phyloP scores from a whole-genome alignment of 129 eudicot genomes.

The Flaveria robusta region DNA sequence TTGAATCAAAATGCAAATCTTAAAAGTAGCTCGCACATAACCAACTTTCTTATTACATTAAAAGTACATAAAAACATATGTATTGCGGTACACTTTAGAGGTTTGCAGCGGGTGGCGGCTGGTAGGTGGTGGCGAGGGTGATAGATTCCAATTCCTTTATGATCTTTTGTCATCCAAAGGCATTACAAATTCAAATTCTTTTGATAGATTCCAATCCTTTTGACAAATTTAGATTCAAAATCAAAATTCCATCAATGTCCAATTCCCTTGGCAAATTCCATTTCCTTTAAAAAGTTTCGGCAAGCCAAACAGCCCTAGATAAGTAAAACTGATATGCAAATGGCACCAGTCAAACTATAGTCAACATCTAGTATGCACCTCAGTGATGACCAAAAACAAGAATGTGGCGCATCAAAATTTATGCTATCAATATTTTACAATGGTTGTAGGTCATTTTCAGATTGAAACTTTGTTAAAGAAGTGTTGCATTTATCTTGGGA shows the following conservation, averaged over 20 bases:
- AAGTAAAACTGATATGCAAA: background rate
- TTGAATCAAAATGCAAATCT: slow-evolving; percentile 14
- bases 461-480: background rate
- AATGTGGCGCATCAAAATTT: slow-evolving; percentile 8
- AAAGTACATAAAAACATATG: background rate
- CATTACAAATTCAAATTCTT: too few relatives aligned
- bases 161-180: too few relatives aligned
- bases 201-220: too few relatives aligned
- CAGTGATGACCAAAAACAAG: background rate
- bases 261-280: too few relatives aligned
- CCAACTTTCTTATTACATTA: background rate
- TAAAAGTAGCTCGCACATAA: background rate
- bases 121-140: too few relatives aligned
- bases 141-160: too few relatives aligned
- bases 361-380: background rate
- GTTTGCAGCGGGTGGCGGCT: background rate
- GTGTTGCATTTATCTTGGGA: background rate
- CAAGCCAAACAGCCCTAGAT: background rate
- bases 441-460: background rate
- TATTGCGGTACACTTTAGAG: background rate
- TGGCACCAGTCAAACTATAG: background rate
- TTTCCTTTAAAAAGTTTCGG: too few relatives aligned
- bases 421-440: slow-evolving; percentile 6
- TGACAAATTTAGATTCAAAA: too few relatives aligned
- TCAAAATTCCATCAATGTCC: too few relatives aligned